Base-by-base conservation (phyloP, 371 early-diverging fungal species). In the Nosema muscidifuracis region DNA sequence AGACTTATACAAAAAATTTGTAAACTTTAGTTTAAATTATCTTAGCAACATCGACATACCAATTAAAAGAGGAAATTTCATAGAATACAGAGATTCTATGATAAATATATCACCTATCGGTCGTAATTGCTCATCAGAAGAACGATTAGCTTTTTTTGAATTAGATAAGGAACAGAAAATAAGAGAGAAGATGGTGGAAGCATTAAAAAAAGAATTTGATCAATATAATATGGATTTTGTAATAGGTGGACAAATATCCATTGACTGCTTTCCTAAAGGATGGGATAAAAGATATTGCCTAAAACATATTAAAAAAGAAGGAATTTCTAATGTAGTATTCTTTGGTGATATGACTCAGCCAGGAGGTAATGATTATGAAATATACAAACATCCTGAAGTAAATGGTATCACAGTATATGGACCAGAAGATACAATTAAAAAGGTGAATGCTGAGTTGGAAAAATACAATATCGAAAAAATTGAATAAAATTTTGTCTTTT, bases 291-390 rank as follows among this genome's bases (percentile, higher is more conserved):
- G 95, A 51, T 97, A 92, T 85, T 95, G 97, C 83, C 86, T 99
- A 65, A 85, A 88, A 30, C 96, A 97, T 80, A 76, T 99, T 33
- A 83, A 89, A 77, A 77, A 86, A 42, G 92, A 94, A 78, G 87
- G 86, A 42, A 94, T 99, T 82, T 88, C 87, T 75, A 87, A 80
- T 24, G 89, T 97, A 70, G 92, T 94, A 84, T 99, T 99, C 86
- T 99, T 98, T 86, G 99, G 99, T 58, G 99, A 99, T 85, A 97
- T 95, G 89, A 92, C 95, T 22, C 87, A 88, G 75, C 79, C 87
- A 83, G 99, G 99, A 36, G 99, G 98, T 62, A 99, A 97, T 82
- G 99, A 99, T 85, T 94, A 89, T 83, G 99, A 99, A 84, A 96
- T 99, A 80, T 97, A 87, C 83, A 83, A 53, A 55, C 89, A 95